A percentile compares a stretch with the other conserved stretches of the same genome.
Evolutionary conservation across 2,329 filamentous ascomycete genomes (phyloP).

Genomic region (Xylaria sp.): DNA sequence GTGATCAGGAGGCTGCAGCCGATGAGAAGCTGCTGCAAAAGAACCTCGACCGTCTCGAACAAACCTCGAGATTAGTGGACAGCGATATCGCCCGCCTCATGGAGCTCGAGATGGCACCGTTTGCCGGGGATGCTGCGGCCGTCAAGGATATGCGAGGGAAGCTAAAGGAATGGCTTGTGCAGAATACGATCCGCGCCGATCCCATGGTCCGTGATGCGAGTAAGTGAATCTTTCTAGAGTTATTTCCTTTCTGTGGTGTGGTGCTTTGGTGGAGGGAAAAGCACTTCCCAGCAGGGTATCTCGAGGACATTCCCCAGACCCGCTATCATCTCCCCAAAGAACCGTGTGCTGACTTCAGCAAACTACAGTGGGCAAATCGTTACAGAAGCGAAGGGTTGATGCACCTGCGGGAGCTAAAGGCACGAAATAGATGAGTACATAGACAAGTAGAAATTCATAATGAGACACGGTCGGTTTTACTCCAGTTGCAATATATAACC

Average conservation of each 20-base stretch:
- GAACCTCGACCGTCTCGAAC: slow-evolving; percentile 71
- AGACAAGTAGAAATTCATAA: not conserved
- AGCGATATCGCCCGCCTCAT: slow-evolving; percentile 73
- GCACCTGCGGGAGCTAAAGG: slow-evolving; percentile 67
- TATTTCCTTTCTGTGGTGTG: too few species aligned
- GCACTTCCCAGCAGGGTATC: too few species aligned
- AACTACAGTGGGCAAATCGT: slow-evolving; percentile 61
- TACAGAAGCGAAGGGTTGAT: slow-evolving; percentile 66
- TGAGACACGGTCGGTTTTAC: not conserved
- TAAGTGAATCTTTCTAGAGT: too few species aligned
- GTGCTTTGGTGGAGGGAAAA: too few species aligned
- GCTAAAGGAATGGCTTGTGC: slow-evolving; percentile 85
- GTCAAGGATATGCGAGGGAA: slow-evolving; percentile 69
- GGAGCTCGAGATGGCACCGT: slow-evolving; percentile 81
- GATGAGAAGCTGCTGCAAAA: slow-evolving; percentile 61
- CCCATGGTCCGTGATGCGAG: slow-evolving; percentile 79
- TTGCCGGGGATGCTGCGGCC: slow-evolving; percentile 71
- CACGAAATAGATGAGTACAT: slow-evolving; percentile 45
- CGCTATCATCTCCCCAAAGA: too few species aligned
- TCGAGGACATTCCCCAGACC: too few species aligned
- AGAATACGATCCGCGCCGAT: slow-evolving; percentile 81
- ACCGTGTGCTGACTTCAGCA: too few species aligned
- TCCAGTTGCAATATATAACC: not conserved
- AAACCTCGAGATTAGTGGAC: slow-evolving; percentile 64
- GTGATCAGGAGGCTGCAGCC: slow-evolving; percentile 44